phyloP scores from a whole-genome alignment of 2,329 filamentous ascomycete genomes.

The Fusarium lyarnte region DNA sequence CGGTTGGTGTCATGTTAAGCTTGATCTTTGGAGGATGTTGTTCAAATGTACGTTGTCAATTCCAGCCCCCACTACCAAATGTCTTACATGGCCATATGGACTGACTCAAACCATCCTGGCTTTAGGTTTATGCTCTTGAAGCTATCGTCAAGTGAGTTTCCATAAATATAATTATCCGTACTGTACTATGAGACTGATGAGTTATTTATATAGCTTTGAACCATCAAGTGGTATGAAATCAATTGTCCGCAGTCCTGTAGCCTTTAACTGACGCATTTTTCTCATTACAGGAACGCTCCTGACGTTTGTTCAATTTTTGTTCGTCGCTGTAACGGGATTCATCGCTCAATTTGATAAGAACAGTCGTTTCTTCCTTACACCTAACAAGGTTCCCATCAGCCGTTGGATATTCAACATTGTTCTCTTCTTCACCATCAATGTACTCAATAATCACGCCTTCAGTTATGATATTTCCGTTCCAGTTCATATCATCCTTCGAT shows the following conservation, averaged over 20 bases:
- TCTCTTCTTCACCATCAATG: conserved; percentile 92
- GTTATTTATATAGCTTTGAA: conserved; percentile 69
- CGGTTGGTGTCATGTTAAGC: conserved; percentile 73
- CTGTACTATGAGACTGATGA: conserved; percentile 21
- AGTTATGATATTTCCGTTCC: conserved; percentile 96
- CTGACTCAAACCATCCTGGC: conserved; percentile 35
- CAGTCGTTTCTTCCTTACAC: conserved; percentile 76
- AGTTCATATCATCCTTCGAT: conserved; percentile 94
- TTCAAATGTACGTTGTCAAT: conserved; percentile 74
- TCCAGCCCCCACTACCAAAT: neutral
- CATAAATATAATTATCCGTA: neutral
- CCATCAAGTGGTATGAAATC: conserved; percentile 75
- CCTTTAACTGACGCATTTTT: conserved; percentile 25
- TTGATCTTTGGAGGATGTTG: conserved; percentile 97
- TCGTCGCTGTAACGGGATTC: conserved; percentile 82
- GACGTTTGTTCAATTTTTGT: conserved; percentile 89
- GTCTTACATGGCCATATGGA: neutral
- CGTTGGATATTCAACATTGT: conserved; percentile 90
- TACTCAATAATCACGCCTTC: conserved; percentile 97
- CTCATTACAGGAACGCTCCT: conserved; percentile 74
- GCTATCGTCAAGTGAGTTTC: conserved; percentile 85
- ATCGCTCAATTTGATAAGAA: conserved; percentile 76
- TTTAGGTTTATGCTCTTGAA: conserved; percentile 92
- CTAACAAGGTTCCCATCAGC: conserved; percentile 81
- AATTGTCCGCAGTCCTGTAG: neutral